phyloP scores from a whole-genome alignment of 257 asterid species.

The Striga asiatica region DNA sequence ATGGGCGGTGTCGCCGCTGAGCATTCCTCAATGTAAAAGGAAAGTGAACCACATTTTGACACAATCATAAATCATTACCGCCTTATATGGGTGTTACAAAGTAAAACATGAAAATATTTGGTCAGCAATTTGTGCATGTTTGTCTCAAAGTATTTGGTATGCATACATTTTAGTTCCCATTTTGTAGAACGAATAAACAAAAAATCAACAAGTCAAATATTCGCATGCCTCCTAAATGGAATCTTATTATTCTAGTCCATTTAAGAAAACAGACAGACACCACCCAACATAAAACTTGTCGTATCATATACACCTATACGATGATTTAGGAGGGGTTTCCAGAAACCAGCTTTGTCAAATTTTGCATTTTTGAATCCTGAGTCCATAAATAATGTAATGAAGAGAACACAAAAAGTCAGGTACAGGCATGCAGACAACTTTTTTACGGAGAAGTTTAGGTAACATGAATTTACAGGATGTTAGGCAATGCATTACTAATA shows the following conservation, averaged over 20 bases:
- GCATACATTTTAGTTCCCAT: neutral
- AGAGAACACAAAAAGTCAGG: slow-evolving; percentile 8
- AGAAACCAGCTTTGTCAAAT: neutral
- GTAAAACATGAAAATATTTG: slow-evolving; percentile 8
- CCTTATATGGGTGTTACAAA: neutral
- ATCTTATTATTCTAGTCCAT: neutral
- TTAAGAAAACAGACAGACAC: neutral
- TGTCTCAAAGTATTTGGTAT: neutral
- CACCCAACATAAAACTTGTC: neutral
- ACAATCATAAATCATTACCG: slow-evolving; percentile 4
- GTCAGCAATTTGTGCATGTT: neutral
- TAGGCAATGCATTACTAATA: neutral
- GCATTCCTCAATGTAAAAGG: too few species aligned
- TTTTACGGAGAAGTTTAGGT: neutral
- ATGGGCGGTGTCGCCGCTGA: too few species aligned
- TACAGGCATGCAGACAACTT: neutral
- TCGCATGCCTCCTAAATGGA: neutral
- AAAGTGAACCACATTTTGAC: neutral
- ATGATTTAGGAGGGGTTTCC: neutral
- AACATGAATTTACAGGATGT: too few species aligned
- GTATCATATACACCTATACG: neutral
- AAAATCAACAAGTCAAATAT: neutral
- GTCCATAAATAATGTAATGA: neutral
- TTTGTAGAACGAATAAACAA: neutral
- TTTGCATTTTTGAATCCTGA: slow-evolving; percentile 1